phyloP scores from a whole-genome alignment of 345 rosid species.

The Populus deltoides region DNA sequence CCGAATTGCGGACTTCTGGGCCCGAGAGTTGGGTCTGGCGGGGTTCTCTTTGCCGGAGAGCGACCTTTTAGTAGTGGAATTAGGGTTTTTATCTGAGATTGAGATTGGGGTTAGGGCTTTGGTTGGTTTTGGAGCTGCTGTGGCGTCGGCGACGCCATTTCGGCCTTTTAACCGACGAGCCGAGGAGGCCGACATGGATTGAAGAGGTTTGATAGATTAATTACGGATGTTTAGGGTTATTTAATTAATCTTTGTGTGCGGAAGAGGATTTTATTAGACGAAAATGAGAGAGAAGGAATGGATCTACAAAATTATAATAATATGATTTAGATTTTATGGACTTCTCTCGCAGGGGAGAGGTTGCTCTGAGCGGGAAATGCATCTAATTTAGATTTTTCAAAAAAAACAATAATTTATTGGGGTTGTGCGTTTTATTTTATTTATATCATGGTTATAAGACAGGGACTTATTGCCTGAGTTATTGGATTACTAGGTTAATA shows the following conservation, averaged over 20 bases:
- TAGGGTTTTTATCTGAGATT: slow-evolving; percentile 25
- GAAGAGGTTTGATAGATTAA: background rate
- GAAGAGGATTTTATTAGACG: background rate
- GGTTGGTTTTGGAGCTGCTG: slow-evolving; percentile 29
- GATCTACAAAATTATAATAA: background rate
- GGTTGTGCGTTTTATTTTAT: too few relatives aligned
- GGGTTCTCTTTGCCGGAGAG: slow-evolving; percentile 59
- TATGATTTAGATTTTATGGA: too few relatives aligned
- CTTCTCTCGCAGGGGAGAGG: background rate
- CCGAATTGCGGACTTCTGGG: slow-evolving; percentile 58
- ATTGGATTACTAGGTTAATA: too few relatives aligned
- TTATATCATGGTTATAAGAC: too few relatives aligned
- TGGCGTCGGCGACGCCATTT: slow-evolving; percentile 36
- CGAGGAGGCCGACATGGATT: slow-evolving; percentile 58
- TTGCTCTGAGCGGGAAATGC: slow-evolving; percentile 41
- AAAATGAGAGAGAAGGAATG: background rate
- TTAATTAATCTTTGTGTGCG: background rate
- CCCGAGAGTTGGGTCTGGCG: slow-evolving; percentile 32
- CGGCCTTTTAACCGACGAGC: slow-evolving; percentile 60
- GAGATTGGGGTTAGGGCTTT: slow-evolving; percentile 53
- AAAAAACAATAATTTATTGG: too few relatives aligned
- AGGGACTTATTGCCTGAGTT: too few relatives aligned
- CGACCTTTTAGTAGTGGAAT: slow-evolving; percentile 37
- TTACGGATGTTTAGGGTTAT: background rate
- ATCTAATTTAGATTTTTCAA: background rate